phyloP scores from a whole-genome alignment of 2,329 filamentous ascomycete genomes.

The Fonsecaea monophora region DNA sequence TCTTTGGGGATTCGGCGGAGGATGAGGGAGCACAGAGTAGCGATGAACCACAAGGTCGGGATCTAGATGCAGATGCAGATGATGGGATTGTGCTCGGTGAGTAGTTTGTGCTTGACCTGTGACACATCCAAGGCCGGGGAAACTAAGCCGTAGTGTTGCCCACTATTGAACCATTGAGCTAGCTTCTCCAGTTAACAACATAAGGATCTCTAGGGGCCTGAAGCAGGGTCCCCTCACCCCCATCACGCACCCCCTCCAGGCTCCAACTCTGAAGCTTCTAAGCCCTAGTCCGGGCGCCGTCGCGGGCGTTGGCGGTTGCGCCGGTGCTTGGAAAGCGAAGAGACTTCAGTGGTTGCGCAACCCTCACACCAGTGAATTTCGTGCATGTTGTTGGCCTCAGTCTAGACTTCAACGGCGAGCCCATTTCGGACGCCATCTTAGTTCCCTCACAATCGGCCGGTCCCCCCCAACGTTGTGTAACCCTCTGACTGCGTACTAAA shows the following conservation, averaged over 20 bases:
- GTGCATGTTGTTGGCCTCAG: constrained; percentile 23
- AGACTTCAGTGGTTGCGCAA: constrained; percentile 18
- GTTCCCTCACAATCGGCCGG: constrained; percentile 22
- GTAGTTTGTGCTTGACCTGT: constrained; percentile 14
- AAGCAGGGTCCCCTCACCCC: neutral
- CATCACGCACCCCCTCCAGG: neutral
- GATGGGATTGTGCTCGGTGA: constrained; percentile 8
- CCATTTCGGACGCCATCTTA: constrained; percentile 33
- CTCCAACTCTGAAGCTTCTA: neutral
- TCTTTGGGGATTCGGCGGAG: neutral
- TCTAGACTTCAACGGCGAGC: constrained; percentile 9
- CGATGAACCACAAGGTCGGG: constrained; percentile 16
- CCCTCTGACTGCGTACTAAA: constrained; percentile 24
- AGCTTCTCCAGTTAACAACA: constrained; percentile 15
- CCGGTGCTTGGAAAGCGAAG: constrained; percentile 10
- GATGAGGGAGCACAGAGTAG: neutral
- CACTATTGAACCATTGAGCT: constrained; percentile 12
- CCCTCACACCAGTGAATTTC: constrained; percentile 28
- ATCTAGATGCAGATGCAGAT: neutral
- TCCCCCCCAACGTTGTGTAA: constrained; percentile 30
- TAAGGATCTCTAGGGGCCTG: constrained; percentile 13
- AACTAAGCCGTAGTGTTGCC: constrained; percentile 16
- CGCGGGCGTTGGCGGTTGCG: constrained; percentile 10
- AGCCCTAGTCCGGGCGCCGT: constrained; percentile 5
- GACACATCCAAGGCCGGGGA: neutral